Evolutionary conservation across 164 flowering plant genomes (phyloP).

Genomic region (Berberis vulgaris): DNA sequence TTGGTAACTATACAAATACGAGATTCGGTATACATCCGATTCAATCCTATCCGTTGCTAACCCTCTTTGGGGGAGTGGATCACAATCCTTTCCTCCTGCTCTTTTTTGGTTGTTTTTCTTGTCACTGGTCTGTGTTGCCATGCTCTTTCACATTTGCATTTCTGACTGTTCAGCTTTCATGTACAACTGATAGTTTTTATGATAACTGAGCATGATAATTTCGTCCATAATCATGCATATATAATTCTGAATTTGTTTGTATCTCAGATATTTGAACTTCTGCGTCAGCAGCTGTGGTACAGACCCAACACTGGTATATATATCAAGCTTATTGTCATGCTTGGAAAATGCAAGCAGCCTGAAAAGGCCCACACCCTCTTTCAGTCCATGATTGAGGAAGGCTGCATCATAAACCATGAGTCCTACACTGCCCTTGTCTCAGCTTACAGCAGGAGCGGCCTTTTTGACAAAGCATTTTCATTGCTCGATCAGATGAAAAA

Average conservation of each 20-base stretch:
- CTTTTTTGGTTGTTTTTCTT: no score
- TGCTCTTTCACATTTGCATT: no score
- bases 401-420: slow-evolving; percentile 56
- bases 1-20: no score
- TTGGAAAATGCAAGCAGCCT: slow-evolving; percentile 96
- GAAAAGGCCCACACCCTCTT: slow-evolving; percentile 67
- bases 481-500: slow-evolving; percentile 77
- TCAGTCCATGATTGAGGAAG: slow-evolving; percentile 78
- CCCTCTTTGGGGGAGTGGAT: no score
- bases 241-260: neutral
- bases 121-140: no score
- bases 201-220: no score
- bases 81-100: no score
- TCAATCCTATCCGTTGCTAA: no score
- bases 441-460: slow-evolving; percentile 81
- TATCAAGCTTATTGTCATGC: slow-evolving; percentile 89
- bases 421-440: slow-evolving; percentile 87
- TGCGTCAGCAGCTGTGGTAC: slow-evolving; percentile 93
- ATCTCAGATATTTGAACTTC: slow-evolving; percentile 76
- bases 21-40: no score
- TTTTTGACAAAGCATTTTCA: slow-evolving; percentile 59
- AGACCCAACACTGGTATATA: slow-evolving; percentile 65
- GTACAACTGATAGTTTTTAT: no score
- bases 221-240: no score
- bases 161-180: no score